Evolutionary conservation across 306 rosid species (phyloP).

Genomic region (Sesbania bispinosa): DNA sequence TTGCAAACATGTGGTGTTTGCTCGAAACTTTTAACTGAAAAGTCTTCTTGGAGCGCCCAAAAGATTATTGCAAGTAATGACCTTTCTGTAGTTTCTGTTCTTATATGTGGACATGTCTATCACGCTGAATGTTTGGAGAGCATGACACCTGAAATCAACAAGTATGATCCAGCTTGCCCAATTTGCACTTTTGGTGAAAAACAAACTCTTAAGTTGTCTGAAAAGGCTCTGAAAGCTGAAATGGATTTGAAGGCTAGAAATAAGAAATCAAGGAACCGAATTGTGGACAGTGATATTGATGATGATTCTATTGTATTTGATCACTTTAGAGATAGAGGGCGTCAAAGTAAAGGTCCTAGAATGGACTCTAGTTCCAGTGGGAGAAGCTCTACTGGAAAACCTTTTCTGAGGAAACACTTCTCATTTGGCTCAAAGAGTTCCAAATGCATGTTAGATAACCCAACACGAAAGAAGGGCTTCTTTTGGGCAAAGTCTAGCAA

Average conservation of each 20-base stretch:
- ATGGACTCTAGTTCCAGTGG: constrained; percentile 63
- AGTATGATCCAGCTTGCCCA: constrained; percentile 88
- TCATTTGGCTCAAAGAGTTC: constrained; percentile 81
- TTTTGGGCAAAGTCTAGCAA: constrained; percentile 88
- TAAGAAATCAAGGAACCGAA: constrained; percentile 56
- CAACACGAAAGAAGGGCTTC: constrained; percentile 76
- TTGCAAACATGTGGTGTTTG: constrained; percentile 61
- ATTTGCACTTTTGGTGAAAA: constrained; percentile 82
- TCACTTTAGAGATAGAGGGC: constrained; percentile 43
- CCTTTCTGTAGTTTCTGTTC: constrained; percentile 70
- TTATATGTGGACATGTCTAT: constrained; percentile 80
- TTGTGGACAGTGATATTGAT: constrained; percentile 58
- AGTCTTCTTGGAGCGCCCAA: constrained; percentile 55
- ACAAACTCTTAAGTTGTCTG: constrained; percentile 60
- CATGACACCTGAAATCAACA: constrained; percentile 68
- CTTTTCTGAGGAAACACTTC: constrained; percentile 77
- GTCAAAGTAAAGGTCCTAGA: constrained; percentile 46
- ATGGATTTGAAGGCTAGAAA: constrained; percentile 62
- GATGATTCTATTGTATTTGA: constrained; percentile 49
- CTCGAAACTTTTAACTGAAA: constrained; percentile 56
- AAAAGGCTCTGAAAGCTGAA: constrained; percentile 71
- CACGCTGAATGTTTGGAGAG: constrained; percentile 92
- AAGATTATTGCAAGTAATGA: constrained; percentile 52
- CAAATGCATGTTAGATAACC: constrained; percentile 45
- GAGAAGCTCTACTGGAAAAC: constrained; percentile 60